Evolutionary conservation across 179 eudicot genomes (phyloP).

Genomic region (Silene noctiflora): DNA sequence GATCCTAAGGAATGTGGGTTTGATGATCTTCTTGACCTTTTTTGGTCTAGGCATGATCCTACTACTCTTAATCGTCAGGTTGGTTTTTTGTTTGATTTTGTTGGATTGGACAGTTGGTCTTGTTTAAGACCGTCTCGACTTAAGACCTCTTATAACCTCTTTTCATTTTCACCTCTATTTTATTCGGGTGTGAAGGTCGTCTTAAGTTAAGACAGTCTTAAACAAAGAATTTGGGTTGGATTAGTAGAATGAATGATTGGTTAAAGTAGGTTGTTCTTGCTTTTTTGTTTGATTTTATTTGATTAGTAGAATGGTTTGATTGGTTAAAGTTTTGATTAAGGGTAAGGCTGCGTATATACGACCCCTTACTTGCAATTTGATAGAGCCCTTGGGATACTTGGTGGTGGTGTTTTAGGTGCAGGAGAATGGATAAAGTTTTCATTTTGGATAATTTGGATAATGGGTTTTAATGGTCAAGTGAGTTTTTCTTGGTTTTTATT

Average conservation of each 20-base stretch:
- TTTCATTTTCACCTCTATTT: too few relatives aligned
- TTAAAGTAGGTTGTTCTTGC: neutral
- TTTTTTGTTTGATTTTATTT: neutral
- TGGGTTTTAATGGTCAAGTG: neutral
- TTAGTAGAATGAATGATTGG: neutral
- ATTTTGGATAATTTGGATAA: neutral
- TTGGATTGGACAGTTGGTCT: neutral
- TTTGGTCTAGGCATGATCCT: conserved; percentile 88
- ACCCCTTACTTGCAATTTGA: too few relatives aligned
- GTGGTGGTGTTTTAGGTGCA: too few relatives aligned
- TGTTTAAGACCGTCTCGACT: too few relatives aligned
- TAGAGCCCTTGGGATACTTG: too few relatives aligned
- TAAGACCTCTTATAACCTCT: too few relatives aligned
- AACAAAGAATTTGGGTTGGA: neutral
- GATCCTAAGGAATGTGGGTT: conserved; percentile 70
- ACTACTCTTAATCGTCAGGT: conserved; percentile 95
- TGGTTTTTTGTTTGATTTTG: neutral
- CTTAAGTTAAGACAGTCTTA: too few relatives aligned
- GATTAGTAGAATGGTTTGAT: neutral
- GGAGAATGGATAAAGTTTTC: too few relatives aligned
- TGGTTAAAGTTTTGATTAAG: neutral
- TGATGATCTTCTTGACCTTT: conserved; percentile 50
- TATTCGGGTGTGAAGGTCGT: too few relatives aligned
- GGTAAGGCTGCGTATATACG: too few relatives aligned
- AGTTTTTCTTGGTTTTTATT: neutral